Percentiles rank a stretch among this genome's conserved stretches.
Evolutionary conservation across 768 basidiomycete species (phyloP).

Genomic region (Cystobasidium tubakii): DNA sequence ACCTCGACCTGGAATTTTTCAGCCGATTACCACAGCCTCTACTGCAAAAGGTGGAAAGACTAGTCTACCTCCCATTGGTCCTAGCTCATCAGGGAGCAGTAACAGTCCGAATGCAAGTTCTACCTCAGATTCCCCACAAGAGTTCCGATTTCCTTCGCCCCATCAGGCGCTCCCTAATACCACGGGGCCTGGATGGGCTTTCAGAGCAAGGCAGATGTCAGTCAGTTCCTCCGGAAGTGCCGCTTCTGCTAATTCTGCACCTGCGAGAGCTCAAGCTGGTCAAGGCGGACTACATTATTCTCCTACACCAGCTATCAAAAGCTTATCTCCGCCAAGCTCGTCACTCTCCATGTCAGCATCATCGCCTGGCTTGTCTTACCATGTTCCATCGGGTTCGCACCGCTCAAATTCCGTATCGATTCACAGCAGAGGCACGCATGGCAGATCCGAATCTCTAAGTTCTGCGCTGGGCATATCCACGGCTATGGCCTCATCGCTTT

Average conservation of each 20-base stretch:
- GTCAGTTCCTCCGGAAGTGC: background rate
- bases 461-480: background rate
- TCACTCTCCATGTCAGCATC: conserved; percentile 8
- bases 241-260: conserved; percentile 11
- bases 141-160: background rate
- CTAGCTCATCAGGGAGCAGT: background rate
- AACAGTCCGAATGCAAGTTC: conserved; percentile 4
- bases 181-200: background rate
- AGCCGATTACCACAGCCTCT: background rate
- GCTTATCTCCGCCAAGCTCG: background rate
- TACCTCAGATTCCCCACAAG: background rate
- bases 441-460: conserved; percentile 26
- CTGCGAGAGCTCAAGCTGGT: background rate
- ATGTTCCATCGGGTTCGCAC: background rate
- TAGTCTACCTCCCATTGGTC: background rate
- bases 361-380: conserved; percentile 11
- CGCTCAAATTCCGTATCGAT: background rate
- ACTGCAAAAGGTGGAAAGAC: background rate
- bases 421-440: conserved; percentile 26
- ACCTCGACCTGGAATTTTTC: background rate
- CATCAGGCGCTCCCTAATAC: background rate
- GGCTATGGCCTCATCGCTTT: background rate
- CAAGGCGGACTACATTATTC: background rate
- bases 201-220: conserved; percentile 4
- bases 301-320: background rate